Evolutionary conservation across 2,329 filamentous ascomycete species (phyloP), one percentile per base, ranked within the genome.

Genomic region (Aspergillus persii): DNA sequence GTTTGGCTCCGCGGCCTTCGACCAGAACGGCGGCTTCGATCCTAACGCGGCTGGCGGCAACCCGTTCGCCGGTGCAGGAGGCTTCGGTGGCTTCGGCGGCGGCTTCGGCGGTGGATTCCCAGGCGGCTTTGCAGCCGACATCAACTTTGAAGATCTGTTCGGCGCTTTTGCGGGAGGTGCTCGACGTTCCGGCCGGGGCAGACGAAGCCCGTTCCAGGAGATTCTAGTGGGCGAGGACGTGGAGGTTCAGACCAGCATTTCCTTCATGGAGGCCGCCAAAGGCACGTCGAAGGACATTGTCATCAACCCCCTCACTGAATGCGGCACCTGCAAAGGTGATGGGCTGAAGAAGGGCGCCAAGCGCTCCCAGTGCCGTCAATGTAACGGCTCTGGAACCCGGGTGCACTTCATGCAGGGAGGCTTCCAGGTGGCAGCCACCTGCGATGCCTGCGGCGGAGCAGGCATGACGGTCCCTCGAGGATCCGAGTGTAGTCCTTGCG

Each of bases 81-180:
- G 87, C 47, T 88, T 82, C 71, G 79, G 80, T 49, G 87, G 86
- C 6, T 85, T 84, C 61, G 81, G 80, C 8, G 81, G 82, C 12
- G 81, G 81, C 33, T 80, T 81, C 51, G 80, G 80, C n/a, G 81
- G 82, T 36, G 83, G 83, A 27, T 71, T 71, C 69, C 73, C 63
- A 65, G 88, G 88, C 31, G 90, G 72, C 0, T 94, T 94, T 71
- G 86, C 89, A 12, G 85, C 85, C 1, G 91, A 93, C 64, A 93
- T 98, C 81, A 96, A 96, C 73, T 96, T 99, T 65, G 95, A 98
- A 63, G 95, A 99, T 76, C 81, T 99, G 9, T 98, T 99, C 74
- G 90, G 89, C 54, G 92, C 92, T 7, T 97, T 97, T 71, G 86
- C 89, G 64, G 84, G 86, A 39, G 83, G 85, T 27, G 77, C 79